Base-by-base conservation (phyloP, 352 stramenopile genomes). In the Plasmopara halstedii region DNA sequence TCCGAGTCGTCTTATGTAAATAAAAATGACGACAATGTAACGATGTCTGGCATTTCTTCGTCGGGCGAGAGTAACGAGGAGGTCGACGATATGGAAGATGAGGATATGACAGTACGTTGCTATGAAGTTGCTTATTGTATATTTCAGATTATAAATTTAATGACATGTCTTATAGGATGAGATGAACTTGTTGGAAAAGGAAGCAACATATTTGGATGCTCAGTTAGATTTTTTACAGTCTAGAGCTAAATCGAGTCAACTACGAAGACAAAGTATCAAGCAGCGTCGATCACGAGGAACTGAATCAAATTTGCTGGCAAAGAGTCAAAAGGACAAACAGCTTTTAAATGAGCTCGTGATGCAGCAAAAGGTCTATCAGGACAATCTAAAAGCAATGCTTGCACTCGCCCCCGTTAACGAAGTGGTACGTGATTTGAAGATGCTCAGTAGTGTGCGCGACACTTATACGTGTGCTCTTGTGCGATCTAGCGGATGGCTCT, bases 341-440 rank as follows among this genome's bases (percentile, higher is more conserved):
- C 42, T 81, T 5, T 42, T 88, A 33, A 76, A 62, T 9, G 63
- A 88, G 3, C 51, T 85, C 4, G 67, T 88, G 32, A 62, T 54
- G 18, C 70, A 88, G 53, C 73, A 88, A 51, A 67, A 82, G 33
- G 64, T 78, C 14, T 88, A 88, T 34, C 56, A 79, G 36, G 73
- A 88, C 42, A 88, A 88, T 50, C 81, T 88, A 27, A 77, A 79
- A 58, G 76, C 76, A 35, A 88, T 88, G 76, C 60, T 88, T 5
- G 62, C 71, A 20, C 79, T 88, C 34, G 76, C 76, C n/a, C 76
- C 76, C 0, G 76, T 88, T 25, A 83, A 74, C 47, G 76, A 85
- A 41, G 67, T 82, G 61, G 69, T 80, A 64, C 31, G 62, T 63
- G 29, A 26, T 10, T 29, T 10, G 3, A 1, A 29, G 25, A 6